phyloP scores from a whole-genome alignment of 805 yeast species.

The Candida nonsorbophila region DNA sequence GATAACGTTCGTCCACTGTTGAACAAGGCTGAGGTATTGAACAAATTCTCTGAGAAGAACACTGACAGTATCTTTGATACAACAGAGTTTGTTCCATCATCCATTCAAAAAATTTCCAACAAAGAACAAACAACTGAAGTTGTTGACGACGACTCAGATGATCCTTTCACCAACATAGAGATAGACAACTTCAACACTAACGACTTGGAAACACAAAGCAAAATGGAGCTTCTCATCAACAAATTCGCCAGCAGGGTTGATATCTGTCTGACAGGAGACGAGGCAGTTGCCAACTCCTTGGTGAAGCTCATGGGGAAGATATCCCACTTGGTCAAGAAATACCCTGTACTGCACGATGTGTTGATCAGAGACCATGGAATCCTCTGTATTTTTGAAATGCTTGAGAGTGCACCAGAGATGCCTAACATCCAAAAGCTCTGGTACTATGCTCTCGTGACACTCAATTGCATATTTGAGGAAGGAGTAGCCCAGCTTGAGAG shows the following conservation, averaged over 20 bases:
- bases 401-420: slow-evolving; percentile 29
- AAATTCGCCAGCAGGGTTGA: slow-evolving; percentile 29
- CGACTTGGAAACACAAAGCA: slow-evolving; percentile 35
- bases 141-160: slow-evolving; percentile 21
- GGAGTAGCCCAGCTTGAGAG: slow-evolving; percentile 30
- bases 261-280: slow-evolving; percentile 21
- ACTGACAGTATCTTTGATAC: slow-evolving; percentile 8
- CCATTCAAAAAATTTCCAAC: too few species aligned
- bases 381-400: slow-evolving; percentile 30
- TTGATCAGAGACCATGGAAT: slow-evolving; percentile 40
- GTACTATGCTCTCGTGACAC: slow-evolving; percentile 29
- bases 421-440: slow-evolving; percentile 29
- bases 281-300: slow-evolving; percentile 22
- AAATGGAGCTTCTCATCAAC: slow-evolving; percentile 31
- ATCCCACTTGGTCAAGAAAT: slow-evolving; percentile 32
- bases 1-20: too few species aligned
- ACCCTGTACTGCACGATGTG: slow-evolving; percentile 33
- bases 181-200: slow-evolving; percentile 35
- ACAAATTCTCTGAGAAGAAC: slow-evolving; percentile 23
- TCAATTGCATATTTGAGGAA: slow-evolving; percentile 27
- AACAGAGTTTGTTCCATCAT: background rate
- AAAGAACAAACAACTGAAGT: background rate
- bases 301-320: slow-evolving; percentile 33
- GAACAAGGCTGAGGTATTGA: slow-evolving; percentile 22
- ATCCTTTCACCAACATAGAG: slow-evolving; percentile 35